A percentile compares a stretch with the other conserved stretches of the same genome.
Conservation (phyloP, 2,329 filamentous ascomycete species). For the Salinomyces thailandicus region DNA sequence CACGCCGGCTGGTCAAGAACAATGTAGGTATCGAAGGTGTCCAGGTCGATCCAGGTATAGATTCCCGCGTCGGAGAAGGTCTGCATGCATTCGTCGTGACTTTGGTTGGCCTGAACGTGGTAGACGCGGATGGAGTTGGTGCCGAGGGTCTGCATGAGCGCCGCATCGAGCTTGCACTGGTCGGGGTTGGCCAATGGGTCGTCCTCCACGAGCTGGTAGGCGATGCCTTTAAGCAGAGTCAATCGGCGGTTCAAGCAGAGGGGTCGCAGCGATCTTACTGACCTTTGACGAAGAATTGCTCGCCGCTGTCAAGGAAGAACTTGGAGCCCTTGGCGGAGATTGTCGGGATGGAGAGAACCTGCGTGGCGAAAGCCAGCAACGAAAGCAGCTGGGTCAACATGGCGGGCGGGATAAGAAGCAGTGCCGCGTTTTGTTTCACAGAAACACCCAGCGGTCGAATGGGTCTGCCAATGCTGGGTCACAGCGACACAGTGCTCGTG, state of each 20-base stretch:
- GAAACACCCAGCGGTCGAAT: no score
- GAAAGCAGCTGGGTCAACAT: not conserved
- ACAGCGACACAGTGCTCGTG: no score
- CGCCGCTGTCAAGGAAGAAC: conserved; percentile 71
- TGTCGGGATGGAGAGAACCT: conserved; percentile 41
- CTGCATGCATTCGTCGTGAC: conserved; percentile 73
- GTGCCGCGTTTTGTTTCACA: no score
- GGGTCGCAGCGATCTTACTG: not conserved
- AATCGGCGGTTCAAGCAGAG: conserved; percentile 24
- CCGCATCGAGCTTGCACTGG: conserved; percentile 67
- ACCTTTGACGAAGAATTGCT: conserved; percentile 81
- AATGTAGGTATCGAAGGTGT: conserved; percentile 62
- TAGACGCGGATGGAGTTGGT: conserved; percentile 82
- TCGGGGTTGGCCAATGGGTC: conserved; percentile 67
- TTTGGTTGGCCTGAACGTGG: conserved; percentile 61
- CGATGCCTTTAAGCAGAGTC: conserved; percentile 30
- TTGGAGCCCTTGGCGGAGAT: conserved; percentile 62
- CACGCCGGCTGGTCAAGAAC: conserved; percentile 46
- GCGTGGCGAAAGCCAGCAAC: conserved; percentile 1
- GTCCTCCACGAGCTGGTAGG: conserved; percentile 44
- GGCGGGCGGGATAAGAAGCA: no score
- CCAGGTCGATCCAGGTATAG: conserved; percentile 75
- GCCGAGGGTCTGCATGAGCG: conserved; percentile 68
- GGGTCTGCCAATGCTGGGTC: no score
- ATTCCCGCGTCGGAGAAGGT: conserved; percentile 71